These are phyloP conservation scores for Desmodesmus armatus DNA, from an alignment of 139 green algal genomes.

Conservation along the genomic window DNA sequence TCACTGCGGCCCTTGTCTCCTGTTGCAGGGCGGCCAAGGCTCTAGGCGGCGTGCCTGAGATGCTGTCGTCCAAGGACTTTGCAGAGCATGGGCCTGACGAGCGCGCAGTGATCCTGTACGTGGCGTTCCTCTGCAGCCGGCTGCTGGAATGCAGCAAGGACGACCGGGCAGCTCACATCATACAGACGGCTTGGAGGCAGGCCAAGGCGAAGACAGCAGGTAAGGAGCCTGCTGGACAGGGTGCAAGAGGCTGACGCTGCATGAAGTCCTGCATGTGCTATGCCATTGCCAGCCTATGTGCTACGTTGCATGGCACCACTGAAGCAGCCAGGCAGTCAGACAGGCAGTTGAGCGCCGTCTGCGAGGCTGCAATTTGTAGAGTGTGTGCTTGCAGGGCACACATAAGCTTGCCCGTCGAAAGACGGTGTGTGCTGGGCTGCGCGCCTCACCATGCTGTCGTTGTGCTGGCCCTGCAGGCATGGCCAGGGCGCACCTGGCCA, in stretches of 20 bases:
- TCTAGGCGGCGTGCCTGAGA: slow-evolving; percentile 77
- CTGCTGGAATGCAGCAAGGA: slow-evolving; percentile 83
- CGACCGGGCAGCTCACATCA: slow-evolving; percentile 75
- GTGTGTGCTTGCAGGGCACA: background rate
- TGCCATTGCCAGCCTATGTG: too few relatives aligned
- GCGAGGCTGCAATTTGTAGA: too few relatives aligned
- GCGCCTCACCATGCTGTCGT: background rate
- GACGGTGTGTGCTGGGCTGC: background rate
- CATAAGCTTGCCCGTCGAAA: too few relatives aligned
- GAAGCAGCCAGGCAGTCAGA: too few relatives aligned
- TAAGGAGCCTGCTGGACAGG: too few relatives aligned
- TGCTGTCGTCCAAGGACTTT: slow-evolving; percentile 77
- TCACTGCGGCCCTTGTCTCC: too few relatives aligned
- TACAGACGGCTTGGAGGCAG: slow-evolving; percentile 69
- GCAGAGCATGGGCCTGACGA: slow-evolving; percentile 77
- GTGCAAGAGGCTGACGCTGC: too few relatives aligned
- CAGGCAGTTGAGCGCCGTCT: too few relatives aligned
- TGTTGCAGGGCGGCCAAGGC: slow-evolving; percentile 24
- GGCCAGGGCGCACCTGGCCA: slow-evolving; percentile 53
- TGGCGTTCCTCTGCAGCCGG: slow-evolving; percentile 77
- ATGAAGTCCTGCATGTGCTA: too few relatives aligned
- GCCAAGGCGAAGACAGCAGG: slow-evolving; percentile 7
- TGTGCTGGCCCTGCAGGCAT: slow-evolving; percentile 44
- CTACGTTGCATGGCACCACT: too few relatives aligned
- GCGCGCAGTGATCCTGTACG: slow-evolving; percentile 72